Base-by-base conservation (phyloP, 345 rosid genomes). In the Brassica nigra region DNA sequence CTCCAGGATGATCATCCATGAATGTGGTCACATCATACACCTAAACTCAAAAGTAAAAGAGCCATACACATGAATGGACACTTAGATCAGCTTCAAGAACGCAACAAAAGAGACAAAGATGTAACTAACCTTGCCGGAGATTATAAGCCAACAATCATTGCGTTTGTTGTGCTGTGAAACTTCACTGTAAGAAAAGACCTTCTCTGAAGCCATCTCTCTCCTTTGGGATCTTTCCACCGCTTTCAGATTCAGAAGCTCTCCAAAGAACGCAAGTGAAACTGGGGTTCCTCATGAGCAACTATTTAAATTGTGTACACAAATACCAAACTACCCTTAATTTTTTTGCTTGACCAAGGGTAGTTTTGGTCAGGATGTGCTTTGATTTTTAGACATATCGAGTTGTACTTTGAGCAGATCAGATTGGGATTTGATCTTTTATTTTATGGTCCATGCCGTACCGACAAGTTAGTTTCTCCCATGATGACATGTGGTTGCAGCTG, bases 1-100 rank as follows among this genome's bases (percentile, higher is more conserved):
- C 99, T 76, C 99, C 99, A 6, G 99, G 99, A 81, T 95, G 99
- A 85, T 91, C 97, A 36, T 93, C 98, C 97, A 95, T 90, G 85
- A 93, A 95, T 2, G 93, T 77, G 31, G 98, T 91, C 68, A 95
- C 96, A 85, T 95, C 97, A 82, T 91, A 95, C 12, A 95, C 99
- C 99, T 95, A 76, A 66, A 74, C 8, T 8, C 72, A 44, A 67
- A 54, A 75, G 11, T 55, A 4, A 31, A 67, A 10, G 29, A 75
- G 55, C 33, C 67, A 37, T 64, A 2, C 44, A 71, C 71, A 68
- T 4, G 15, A 18, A 10, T 7, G 9, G 1, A 33, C 16, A 39
- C 58, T 49, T 6, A n/a, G 18, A 59, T 68, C 47, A 58, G 18
- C 20, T 52, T n/a, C 37, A 39, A 62, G 12, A 75, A 23, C 16